These are phyloP conservation scores for Hypoxylon sp. DNA, from an alignment of 2,329 filamentous ascomycete genomes.

Conservation along the genomic window DNA sequence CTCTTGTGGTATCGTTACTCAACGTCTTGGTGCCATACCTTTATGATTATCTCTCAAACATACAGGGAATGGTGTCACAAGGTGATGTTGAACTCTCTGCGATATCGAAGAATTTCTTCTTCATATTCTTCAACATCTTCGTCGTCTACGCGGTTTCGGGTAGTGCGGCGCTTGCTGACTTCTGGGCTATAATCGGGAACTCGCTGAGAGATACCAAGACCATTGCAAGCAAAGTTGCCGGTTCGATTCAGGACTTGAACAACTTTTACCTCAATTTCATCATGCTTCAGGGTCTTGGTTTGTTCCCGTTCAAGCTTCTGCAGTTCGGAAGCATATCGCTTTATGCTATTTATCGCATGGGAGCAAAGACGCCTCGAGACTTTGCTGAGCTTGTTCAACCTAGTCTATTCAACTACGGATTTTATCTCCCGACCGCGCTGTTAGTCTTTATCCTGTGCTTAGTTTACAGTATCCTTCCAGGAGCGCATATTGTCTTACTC, in stretches of 20 bases:
- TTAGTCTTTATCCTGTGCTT: slow-evolving; percentile 95
- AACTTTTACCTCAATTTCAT: slow-evolving; percentile 95
- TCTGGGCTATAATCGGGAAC: slow-evolving; percentile 79
- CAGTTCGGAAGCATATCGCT: slow-evolving; percentile 89
- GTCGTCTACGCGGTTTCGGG: slow-evolving; percentile 92
- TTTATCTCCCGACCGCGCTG: slow-evolving; percentile 92
- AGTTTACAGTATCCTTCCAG: slow-evolving; percentile 89
- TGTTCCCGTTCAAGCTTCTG: slow-evolving; percentile 92
- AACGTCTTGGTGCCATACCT: slow-evolving; percentile 93
- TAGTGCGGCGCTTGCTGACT: slow-evolving; percentile 77
- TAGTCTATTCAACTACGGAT: slow-evolving; percentile 93
- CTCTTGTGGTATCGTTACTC: slow-evolving; percentile 85
- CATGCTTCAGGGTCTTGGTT: slow-evolving; percentile 90
- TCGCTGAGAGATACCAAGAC: slow-evolving; percentile 83
- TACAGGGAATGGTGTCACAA: slow-evolving; percentile 94
- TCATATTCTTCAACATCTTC: slow-evolving; percentile 99
- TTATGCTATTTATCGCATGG: slow-evolving; percentile 84
- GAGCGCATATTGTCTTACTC: slow-evolving; percentile 84
- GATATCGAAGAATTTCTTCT: slow-evolving; percentile 99
- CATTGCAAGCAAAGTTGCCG: slow-evolving; percentile 82
- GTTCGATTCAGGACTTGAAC: slow-evolving; percentile 80
- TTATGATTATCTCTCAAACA: slow-evolving; percentile 92
- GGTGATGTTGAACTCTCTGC: slow-evolving; percentile 94
- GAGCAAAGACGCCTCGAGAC: slow-evolving; percentile 90
- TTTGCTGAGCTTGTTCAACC: slow-evolving; percentile 86